phyloP scores from a whole-genome alignment of 352 stramenopile species.

The Pythium oligandrum region DNA sequence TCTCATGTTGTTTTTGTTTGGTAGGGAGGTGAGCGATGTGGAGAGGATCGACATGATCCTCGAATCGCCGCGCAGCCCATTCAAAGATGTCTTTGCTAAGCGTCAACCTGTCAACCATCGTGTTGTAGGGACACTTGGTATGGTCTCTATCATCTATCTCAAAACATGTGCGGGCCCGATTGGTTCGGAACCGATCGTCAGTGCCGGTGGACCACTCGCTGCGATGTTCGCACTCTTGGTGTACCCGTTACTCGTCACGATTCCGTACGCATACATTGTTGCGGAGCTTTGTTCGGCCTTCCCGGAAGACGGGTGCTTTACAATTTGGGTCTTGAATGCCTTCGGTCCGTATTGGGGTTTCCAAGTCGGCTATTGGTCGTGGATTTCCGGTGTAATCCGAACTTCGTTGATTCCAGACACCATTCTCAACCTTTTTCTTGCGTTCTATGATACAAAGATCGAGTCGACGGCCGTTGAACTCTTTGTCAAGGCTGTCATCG shows the following conservation, averaged over 20 bases:
- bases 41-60: conserved; percentile 18
- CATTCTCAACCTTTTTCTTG: conserved; percentile 14
- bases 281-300: conserved; percentile 67
- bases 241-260: conserved; percentile 58
- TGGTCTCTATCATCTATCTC: conserved; percentile 52
- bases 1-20: too few species aligned
- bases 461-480: conserved; percentile 6
- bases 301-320: conserved; percentile 70
- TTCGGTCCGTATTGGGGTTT: conserved; percentile 80
- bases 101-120: conserved; percentile 16
- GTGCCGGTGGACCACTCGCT: conserved; percentile 45
- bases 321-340: conserved; percentile 59
- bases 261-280: conserved; percentile 54
- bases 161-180: conserved; percentile 39
- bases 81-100: too few species aligned
- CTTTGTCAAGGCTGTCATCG: conserved; percentile 23
- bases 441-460: conserved; percentile 1
- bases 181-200: conserved; percentile 53
- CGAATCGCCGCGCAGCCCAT: conserved; percentile 4
- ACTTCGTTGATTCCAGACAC: conserved; percentile 42
- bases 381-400: conserved; percentile 58
- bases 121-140: conserved; percentile 28
- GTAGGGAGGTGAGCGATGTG: neutral
- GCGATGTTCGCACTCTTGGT: conserved; percentile 45
- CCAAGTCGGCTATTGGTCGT: conserved; percentile 81